Evolutionary conservation across 2,329 filamentous ascomycete species (phyloP).

Genomic region (Nothophaeocryptopus gaeumannii): DNA sequence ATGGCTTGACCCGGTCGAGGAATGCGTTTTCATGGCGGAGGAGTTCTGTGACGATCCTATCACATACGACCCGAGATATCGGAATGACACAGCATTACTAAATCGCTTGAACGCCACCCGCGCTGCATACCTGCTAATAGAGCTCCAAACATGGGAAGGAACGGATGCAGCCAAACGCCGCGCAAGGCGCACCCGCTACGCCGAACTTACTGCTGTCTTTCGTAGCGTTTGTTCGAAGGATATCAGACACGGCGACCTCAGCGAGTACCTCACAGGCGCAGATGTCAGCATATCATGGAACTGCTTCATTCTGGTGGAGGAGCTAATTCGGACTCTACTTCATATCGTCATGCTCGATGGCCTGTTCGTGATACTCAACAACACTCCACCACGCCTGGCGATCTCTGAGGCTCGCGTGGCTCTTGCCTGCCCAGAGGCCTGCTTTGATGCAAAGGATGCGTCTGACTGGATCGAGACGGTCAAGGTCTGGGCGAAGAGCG

Average conservation of each 20-base stretch:
- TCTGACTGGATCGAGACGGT: not conserved
- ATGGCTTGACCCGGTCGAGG: constrained; percentile 6
- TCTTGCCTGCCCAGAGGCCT: constrained; percentile 3
- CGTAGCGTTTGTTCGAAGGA: constrained; percentile 3
- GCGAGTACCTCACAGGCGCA: not conserved
- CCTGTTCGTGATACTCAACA: constrained; percentile 9
- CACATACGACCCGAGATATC: not conserved
- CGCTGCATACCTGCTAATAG: not conserved
- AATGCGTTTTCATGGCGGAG: constrained; percentile 4
- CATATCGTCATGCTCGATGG: constrained; percentile 6
- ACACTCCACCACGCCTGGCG: constrained; percentile 7
- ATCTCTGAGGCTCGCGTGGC: not conserved
- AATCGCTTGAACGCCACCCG: constrained; percentile 3
- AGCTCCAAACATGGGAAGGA: constrained; percentile 9
- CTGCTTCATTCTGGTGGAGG: not conserved
- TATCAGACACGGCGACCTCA: not conserved
- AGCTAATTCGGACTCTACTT: constrained; percentile 6
- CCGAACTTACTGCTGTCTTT: constrained; percentile 4
- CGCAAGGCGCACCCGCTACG: constrained; percentile 4
- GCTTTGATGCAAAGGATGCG: constrained; percentile 4
- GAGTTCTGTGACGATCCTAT: constrained; percentile 4
- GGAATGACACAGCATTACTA: not conserved
- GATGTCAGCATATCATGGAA: not conserved
- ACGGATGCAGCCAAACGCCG: constrained; percentile 1
- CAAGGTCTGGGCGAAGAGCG: not conserved